Evolutionary conservation across 768 basidiomycete species (phyloP).

Genomic region (Tylopilus cervinicoccineus): DNA sequence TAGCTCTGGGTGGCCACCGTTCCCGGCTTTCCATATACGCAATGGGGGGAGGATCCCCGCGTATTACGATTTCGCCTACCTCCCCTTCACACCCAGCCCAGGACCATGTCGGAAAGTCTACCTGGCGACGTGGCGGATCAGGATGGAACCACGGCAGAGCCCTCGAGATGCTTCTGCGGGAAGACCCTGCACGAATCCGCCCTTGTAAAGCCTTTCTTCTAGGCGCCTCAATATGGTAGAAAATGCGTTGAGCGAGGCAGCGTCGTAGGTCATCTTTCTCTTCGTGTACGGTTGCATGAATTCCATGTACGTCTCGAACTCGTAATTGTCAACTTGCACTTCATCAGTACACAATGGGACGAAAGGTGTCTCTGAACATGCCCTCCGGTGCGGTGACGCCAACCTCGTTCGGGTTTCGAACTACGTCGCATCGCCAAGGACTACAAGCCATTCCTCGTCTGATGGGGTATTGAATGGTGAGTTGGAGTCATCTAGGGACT

Average conservation of each 20-base stretch:
- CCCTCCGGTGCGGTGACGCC: neutral
- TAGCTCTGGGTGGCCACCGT: neutral
- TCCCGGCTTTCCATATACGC: constrained; percentile 9
- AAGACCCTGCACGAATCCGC: constrained; percentile 15
- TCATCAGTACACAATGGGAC: neutral
- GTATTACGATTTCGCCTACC: neutral
- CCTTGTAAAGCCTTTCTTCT: neutral
- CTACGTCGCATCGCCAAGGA: neutral
- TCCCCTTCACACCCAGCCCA: constrained; percentile 11
- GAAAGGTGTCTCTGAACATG: constrained; percentile 12
- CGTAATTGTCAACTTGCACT: neutral
- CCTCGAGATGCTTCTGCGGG: constrained; percentile 5
- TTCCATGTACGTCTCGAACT: constrained; percentile 3
- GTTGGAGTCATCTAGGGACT: constrained; percentile 9
- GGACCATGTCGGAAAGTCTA: constrained; percentile 10
- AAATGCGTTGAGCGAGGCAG: constrained; percentile 13
- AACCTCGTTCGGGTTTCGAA: too few species aligned
- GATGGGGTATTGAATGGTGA: constrained; percentile 14
- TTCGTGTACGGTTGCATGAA: too few species aligned
- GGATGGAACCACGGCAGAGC: constrained; percentile 11
- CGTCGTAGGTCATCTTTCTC: too few species aligned
- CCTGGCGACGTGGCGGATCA: too few species aligned
- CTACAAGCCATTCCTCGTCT: neutral
- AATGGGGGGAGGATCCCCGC: constrained; percentile 5
- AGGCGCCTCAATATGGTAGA: constrained; percentile 12